These are phyloP conservation scores for Inonotus hispidus DNA, from an alignment of 1,284 basidiomycete species.

Conservation along the genomic window DNA sequence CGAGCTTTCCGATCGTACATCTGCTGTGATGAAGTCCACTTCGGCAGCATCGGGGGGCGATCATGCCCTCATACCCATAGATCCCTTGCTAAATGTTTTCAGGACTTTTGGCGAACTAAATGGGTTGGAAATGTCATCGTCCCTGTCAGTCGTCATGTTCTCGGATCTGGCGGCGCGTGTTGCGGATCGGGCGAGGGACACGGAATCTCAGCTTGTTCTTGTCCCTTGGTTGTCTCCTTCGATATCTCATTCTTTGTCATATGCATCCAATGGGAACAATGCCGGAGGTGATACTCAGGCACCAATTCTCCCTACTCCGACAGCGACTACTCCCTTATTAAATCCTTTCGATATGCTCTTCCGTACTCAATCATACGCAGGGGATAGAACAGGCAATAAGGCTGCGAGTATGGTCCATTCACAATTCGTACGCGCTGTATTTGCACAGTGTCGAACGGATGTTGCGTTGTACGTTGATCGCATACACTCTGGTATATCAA, in stretches of 20 bases:
- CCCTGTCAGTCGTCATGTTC: slow-evolving; percentile 52
- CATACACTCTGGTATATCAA: no score
- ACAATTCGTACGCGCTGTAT: slow-evolving; percentile 57
- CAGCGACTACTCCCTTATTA: slow-evolving; percentile 16
- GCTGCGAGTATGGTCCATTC: slow-evolving; percentile 39
- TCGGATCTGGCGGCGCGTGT: slow-evolving; percentile 52
- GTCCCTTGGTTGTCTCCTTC: slow-evolving; percentile 58
- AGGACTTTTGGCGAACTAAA: slow-evolving; percentile 55
- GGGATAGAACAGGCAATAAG: slow-evolving; percentile 18
- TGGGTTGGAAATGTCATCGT: slow-evolving; percentile 45
- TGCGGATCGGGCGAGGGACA: slow-evolving; percentile 42
- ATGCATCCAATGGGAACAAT: slow-evolving; percentile 21
- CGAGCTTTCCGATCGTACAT: slow-evolving; percentile 66
- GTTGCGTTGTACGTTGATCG: slow-evolving; percentile 69
- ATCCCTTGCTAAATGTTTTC: slow-evolving; percentile 60
- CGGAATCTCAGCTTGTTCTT: slow-evolving; percentile 50
- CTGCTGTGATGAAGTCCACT: slow-evolving; percentile 57
- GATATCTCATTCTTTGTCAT: slow-evolving; percentile 16
- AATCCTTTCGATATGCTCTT: slow-evolving; percentile 64
- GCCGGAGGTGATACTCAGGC: neutral
- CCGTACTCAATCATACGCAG: slow-evolving; percentile 29
- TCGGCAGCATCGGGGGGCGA: slow-evolving; percentile 35
- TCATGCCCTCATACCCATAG: slow-evolving; percentile 50
- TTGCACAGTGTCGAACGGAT: slow-evolving; percentile 43
- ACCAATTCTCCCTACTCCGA: slow-evolving; percentile 12